A percentile compares a stretch with the other conserved stretches of the same genome.
phyloP scores from a whole-genome alignment of 257 asterid genomes.

The Echium plantagineum region DNA sequence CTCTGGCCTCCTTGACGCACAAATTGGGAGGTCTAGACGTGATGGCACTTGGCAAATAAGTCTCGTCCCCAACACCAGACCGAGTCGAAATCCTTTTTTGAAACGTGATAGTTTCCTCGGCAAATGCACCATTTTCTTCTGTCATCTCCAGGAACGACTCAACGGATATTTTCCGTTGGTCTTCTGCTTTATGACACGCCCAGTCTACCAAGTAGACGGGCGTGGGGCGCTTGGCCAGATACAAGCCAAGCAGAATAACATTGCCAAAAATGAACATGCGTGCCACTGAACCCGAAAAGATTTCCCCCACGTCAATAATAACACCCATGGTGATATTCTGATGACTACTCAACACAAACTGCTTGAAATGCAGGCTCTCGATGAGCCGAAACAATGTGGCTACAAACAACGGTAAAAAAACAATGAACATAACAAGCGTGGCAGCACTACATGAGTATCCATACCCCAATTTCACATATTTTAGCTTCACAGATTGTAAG shows the following conservation, averaged over 20 bases:
- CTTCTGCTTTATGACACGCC: conserved; percentile 44
- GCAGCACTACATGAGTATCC: conserved; percentile 56
- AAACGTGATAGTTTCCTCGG: conserved; percentile 14
- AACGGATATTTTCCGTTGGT: conserved; percentile 25
- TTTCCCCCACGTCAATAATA: conserved; percentile 31
- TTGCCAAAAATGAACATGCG: conserved; percentile 12
- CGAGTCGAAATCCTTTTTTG: conserved; percentile 20
- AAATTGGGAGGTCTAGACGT: conserved; percentile 23
- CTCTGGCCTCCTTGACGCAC: conserved; percentile 28
- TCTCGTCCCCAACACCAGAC: conserved; percentile 36
- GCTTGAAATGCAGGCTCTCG: conserved; percentile 20
- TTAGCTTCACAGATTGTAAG: conserved; percentile 36
- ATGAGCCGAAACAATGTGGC: conserved; percentile 25
- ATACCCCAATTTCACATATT: conserved; percentile 54
- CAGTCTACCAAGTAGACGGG: conserved; percentile 39
- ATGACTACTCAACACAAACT: conserved; percentile 21
- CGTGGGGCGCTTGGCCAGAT: conserved; percentile 36
- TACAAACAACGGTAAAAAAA: conserved; percentile 21
- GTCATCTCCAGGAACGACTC: conserved; percentile 30
- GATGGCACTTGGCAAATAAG: conserved; percentile 26
- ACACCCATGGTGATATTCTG: conserved; percentile 3
- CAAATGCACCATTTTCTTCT: conserved; percentile 18
- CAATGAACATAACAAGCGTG: conserved; percentile 19
- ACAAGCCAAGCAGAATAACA: conserved; percentile 23
- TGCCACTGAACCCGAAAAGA: conserved; percentile 18